Conservation (phyloP, 1,284 basidiomycete genomes). For the Neolentinus lepideus region DNA sequence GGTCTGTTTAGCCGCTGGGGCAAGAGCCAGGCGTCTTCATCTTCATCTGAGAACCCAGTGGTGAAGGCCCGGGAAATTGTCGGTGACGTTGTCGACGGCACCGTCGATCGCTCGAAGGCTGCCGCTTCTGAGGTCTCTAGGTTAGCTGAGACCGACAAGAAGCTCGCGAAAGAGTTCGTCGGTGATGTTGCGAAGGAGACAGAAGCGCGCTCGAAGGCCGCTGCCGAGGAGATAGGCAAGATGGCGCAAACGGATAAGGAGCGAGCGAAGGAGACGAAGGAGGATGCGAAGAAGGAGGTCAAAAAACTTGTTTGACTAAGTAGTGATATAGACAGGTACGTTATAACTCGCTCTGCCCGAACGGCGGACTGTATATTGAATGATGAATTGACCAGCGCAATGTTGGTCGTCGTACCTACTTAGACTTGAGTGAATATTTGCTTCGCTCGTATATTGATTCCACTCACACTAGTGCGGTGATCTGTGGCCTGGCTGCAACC, state of each 20-base stretch:
- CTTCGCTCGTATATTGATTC: too few species aligned
- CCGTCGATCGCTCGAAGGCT: not conserved
- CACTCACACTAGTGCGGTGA: too few species aligned
- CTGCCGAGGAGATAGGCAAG: constrained; percentile 12
- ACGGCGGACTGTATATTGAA: too few species aligned
- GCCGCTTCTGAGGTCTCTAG: not conserved
- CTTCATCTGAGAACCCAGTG: not conserved
- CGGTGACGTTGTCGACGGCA: constrained; percentile 1
- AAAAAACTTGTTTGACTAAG: constrained; percentile 8
- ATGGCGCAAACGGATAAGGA: constrained; percentile 19
- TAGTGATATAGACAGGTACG: not conserved
- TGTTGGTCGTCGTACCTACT: too few species aligned
- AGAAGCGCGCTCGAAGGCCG: constrained; percentile 14
- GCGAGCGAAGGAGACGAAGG: constrained; percentile 5
- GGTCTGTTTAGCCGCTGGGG: not conserved
- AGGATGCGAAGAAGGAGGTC: constrained; percentile 14
- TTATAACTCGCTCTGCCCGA: not conserved
- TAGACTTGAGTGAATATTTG: too few species aligned
- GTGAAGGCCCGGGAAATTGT: constrained; percentile 6
- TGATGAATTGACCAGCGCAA: too few species aligned
- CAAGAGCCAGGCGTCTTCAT: not conserved
- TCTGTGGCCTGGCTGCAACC: too few species aligned
- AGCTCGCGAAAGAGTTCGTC: constrained; percentile 7
- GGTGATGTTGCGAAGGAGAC: constrained; percentile 11
- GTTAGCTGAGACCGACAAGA: constrained; percentile 15